Conservation (phyloP, 1,284 basidiomycete species). For the Rhodotorula sp. region DNA sequence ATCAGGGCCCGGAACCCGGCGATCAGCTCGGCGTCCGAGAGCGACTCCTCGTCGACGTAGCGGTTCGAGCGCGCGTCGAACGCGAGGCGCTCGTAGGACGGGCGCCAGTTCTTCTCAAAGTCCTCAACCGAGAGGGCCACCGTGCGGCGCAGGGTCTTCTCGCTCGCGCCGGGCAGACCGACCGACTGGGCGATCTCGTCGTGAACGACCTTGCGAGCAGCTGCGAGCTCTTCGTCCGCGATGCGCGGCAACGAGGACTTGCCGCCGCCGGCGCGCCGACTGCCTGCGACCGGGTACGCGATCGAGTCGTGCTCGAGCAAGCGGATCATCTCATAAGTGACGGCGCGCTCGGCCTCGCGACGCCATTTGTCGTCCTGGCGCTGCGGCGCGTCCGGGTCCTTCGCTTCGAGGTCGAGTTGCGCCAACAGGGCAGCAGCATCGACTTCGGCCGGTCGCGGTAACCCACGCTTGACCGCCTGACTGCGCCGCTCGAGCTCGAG, state of each 20-base stretch:
- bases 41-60: constrained; percentile 66
- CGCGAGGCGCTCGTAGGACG: constrained; percentile 60
- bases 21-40: constrained; percentile 62
- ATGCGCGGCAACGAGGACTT: constrained; percentile 72
- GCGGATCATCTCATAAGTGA: constrained; percentile 74
- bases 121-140: constrained; percentile 51
- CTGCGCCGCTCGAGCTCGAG: constrained; percentile 76
- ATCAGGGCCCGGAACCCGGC: constrained; percentile 66
- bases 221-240: constrained; percentile 70
- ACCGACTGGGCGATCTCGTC: constrained; percentile 73
- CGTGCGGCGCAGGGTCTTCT: constrained; percentile 72
- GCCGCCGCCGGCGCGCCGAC: constrained; percentile 70
- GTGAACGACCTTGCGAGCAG: constrained; percentile 72
- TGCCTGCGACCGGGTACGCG: constrained; percentile 79
- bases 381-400: constrained; percentile 51
- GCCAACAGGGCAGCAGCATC: constrained; percentile 66
- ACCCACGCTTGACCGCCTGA: constrained; percentile 72
- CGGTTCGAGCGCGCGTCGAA: constrained; percentile 60
- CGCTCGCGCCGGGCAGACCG: constrained; percentile 78
- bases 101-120: constrained; percentile 66
- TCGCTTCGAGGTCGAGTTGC: constrained; percentile 56
- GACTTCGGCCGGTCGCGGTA: constrained; percentile 84
- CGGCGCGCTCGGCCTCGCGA: constrained; percentile 58
- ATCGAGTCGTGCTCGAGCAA: constrained; percentile 87
- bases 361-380: constrained; percentile 31